A percentile compares a stretch with the other conserved stretches of the same genome.
phyloP scores from a whole-genome alignment of 2,329 filamentous ascomycete genomes.

The Fusarium oxysporum region DNA sequence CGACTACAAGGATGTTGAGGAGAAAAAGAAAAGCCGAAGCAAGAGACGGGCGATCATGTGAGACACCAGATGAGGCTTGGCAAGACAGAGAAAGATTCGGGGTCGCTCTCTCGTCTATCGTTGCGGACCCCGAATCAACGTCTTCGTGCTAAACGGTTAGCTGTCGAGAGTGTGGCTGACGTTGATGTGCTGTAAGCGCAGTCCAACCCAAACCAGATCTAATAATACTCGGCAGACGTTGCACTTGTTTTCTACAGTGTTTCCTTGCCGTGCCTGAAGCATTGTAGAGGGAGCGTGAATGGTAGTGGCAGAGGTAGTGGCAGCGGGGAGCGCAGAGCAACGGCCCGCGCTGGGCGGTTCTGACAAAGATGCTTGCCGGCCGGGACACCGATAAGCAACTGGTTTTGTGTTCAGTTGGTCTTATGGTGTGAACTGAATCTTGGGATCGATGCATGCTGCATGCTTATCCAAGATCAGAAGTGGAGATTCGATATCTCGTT shows the following conservation, averaged over 20 bases:
- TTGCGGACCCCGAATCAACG: not conserved
- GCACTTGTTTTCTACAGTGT: constrained; percentile 2
- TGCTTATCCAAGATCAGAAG: not conserved
- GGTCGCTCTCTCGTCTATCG: constrained; percentile 1
- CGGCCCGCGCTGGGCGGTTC: constrained; percentile 3
- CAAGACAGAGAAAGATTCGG: not conserved
- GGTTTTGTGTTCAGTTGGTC: not conserved
- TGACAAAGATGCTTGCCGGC: constrained; percentile 1
- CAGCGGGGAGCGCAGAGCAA: constrained; percentile 11
- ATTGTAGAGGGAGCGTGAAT: not conserved
- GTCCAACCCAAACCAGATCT: constrained; percentile 5
- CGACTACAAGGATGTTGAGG: constrained; percentile 1
- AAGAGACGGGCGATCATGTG: constrained; percentile 5
- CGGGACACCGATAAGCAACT: constrained; percentile 4
- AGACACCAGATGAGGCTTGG: constrained; percentile 7
- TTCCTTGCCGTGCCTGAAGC: not conserved
- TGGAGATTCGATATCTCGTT: not conserved
- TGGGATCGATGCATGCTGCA: not conserved
- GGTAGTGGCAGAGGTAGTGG: not conserved
- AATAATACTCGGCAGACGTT: constrained; percentile 22
- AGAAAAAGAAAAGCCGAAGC: constrained; percentile 13
- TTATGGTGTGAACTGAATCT: not conserved
- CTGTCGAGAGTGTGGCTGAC: constrained; percentile 10
- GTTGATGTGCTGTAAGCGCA: not conserved
- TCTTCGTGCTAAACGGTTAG: not conserved